These are phyloP conservation scores for Shiraia bambusicola DNA, from an alignment of 2,329 filamentous ascomycete genomes.

Conservation along the genomic window DNA sequence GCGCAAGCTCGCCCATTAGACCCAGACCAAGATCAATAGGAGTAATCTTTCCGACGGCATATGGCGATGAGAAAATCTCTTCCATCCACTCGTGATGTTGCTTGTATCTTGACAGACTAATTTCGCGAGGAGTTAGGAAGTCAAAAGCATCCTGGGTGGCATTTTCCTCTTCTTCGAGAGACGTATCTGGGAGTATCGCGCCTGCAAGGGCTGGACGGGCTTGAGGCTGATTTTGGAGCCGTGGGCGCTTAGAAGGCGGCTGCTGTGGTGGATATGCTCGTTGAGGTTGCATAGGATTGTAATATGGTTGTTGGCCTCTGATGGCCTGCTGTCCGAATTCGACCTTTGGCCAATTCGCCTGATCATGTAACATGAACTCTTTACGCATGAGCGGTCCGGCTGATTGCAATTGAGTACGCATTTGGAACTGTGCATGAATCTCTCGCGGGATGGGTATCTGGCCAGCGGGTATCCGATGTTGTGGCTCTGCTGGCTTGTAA, in stretches of 20 bases:
- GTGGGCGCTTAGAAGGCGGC: constrained; percentile 50
- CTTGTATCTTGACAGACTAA: constrained; percentile 82
- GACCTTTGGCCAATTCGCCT: constrained; percentile 85
- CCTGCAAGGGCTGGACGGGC: constrained; percentile 46
- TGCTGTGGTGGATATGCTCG: constrained; percentile 42
- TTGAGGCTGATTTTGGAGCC: constrained; percentile 44
- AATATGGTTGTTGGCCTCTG: constrained; percentile 32
- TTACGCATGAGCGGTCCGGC: constrained; percentile 80
- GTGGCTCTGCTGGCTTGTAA: constrained; percentile 75
- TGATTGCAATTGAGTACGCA: constrained; percentile 62
- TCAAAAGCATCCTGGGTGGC: constrained; percentile 86
- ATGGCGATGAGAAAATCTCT: constrained; percentile 89
- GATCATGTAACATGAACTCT: constrained; percentile 91
- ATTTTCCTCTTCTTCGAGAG: constrained; percentile 86
- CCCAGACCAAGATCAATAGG: constrained; percentile 87
- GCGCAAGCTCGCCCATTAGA: constrained; percentile 72
- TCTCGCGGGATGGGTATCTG: constrained; percentile 64
- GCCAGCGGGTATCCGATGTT: constrained; percentile 69
- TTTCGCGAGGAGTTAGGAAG: constrained; percentile 81
- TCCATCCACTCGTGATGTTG: constrained; percentile 99
- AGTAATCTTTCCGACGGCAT: constrained; percentile 79
- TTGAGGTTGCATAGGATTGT: constrained; percentile 41
- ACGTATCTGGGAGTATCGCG: constrained; percentile 43
- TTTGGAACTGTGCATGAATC: constrained; percentile 61
- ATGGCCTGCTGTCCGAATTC: constrained; percentile 58